phyloP scores from a whole-genome alignment of 2,329 filamentous ascomycete genomes.

The Colletotrichum costaricense region DNA sequence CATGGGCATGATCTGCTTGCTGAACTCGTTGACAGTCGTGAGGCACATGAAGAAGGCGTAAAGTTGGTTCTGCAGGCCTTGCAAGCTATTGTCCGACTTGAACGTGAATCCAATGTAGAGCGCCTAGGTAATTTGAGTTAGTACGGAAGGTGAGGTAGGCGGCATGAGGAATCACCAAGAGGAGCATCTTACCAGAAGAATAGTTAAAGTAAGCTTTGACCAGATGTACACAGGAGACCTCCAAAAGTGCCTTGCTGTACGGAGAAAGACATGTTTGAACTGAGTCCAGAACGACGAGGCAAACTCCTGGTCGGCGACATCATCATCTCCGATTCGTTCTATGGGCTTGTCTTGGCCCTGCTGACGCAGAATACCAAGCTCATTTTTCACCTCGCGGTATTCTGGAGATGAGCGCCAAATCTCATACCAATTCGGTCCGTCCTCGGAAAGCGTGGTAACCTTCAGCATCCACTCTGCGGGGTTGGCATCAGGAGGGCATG shows the following conservation, averaged over 20 bases:
- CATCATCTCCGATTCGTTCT: too few relatives aligned
- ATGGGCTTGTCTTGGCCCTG: neutral
- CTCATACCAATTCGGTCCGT: slow-evolving; percentile 48
- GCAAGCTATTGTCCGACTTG: slow-evolving; percentile 64
- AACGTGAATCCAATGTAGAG: slow-evolving; percentile 79
- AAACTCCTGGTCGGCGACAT: slow-evolving; percentile 65
- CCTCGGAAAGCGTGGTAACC: slow-evolving; percentile 42
- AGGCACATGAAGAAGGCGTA: slow-evolving; percentile 76
- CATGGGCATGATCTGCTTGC: slow-evolving; percentile 76
- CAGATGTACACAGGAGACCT: slow-evolving; percentile 78
- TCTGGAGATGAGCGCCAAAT: slow-evolving; percentile 47
- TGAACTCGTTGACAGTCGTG: slow-evolving; percentile 74
- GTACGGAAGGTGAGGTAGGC: neutral
- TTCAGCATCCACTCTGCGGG: slow-evolving; percentile 76
- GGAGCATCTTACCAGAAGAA: slow-evolving; percentile 41
- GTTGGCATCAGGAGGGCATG: slow-evolving; percentile 66
- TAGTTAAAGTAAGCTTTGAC: slow-evolving; percentile 68
- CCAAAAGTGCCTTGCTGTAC: slow-evolving; percentile 80
- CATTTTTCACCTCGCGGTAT: slow-evolving; percentile 41
- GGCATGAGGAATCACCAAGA: too few relatives aligned
- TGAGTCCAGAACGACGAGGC: slow-evolving; percentile 75
- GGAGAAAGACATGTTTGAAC: slow-evolving; percentile 66
- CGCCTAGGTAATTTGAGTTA: slow-evolving; percentile 48
- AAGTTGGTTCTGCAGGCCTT: slow-evolving; percentile 76
- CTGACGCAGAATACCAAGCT: slow-evolving; percentile 40